A percentile compares a stretch with the other conserved stretches of the same genome.
phyloP scores from a whole-genome alignment of 768 basidiomycete genomes.

The Omphalotus guepiniiformis region DNA sequence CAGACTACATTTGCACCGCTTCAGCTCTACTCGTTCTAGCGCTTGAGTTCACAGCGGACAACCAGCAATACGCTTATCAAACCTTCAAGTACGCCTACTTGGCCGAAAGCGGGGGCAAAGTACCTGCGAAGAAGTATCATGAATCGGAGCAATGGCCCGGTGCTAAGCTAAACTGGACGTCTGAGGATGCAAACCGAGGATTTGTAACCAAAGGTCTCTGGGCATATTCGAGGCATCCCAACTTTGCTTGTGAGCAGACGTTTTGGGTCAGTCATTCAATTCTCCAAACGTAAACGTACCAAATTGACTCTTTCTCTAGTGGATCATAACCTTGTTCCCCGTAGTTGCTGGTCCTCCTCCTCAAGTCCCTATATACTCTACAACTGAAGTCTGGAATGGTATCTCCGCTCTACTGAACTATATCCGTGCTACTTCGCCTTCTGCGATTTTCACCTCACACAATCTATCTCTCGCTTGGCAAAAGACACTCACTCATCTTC shows the following conservation, averaged over 20 bases:
- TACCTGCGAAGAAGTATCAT: no score
- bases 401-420: neutral
- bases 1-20: conserved; percentile 60
- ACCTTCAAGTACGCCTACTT: conserved; percentile 61
- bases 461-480: neutral
- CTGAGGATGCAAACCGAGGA: conserved; percentile 68
- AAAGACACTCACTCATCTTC: neutral
- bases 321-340: neutral
- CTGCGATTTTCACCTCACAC: neutral
- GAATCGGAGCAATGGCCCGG: conserved; percentile 70
- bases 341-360: neutral
- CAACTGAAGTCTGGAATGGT: neutral
- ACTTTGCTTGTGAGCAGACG: conserved; percentile 85
- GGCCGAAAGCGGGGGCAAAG: conserved; percentile 26
- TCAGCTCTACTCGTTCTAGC: conserved; percentile 56
- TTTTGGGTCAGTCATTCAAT: no score
- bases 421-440: neutral
- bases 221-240: conserved; percentile 87
- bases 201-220: conserved; percentile 85
- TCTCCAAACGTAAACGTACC: no score
- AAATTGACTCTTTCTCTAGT: neutral
- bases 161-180: conserved; percentile 62
- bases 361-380: neutral
- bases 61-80: conserved; percentile 86
- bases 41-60: conserved; percentile 83